Conservation (phyloP, 2,329 filamentous ascomycete species). For the Lithohypha guttulata region DNA sequence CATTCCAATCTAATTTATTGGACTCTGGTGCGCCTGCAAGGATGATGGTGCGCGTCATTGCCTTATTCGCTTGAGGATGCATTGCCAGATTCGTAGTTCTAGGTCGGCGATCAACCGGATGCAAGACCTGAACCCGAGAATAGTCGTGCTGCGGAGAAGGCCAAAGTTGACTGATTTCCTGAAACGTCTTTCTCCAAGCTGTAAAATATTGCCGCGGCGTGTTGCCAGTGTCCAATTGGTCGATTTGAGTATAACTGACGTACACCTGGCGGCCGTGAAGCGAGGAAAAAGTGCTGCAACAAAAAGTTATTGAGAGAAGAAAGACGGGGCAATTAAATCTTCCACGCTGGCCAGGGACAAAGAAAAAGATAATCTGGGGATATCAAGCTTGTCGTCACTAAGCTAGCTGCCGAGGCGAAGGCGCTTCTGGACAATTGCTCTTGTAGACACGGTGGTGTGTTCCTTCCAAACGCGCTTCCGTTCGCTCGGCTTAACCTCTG, state of each 20-base stretch:
- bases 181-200: too few relatives aligned
- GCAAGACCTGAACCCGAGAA: too few relatives aligned
- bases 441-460: conserved; percentile 7
- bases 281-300: background rate
- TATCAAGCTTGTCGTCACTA: conserved; percentile 3
- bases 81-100: too few relatives aligned
- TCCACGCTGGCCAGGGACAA: background rate
- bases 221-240: background rate
- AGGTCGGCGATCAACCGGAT: too few relatives aligned
- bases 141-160: conserved; percentile 1
- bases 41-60: conserved; percentile 22
- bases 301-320: background rate
- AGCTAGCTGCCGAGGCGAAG: conserved; percentile 8
- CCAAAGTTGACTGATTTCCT: background rate
- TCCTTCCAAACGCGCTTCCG: background rate
- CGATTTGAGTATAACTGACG: background rate
- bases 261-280: too few relatives aligned
- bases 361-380: conserved; percentile 4
- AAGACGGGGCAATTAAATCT: background rate
- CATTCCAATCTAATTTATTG: conserved; percentile 20
- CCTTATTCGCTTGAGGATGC: too few relatives aligned
- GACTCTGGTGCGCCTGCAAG: conserved; percentile 21
- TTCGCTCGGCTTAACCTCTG: background rate
- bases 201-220: too few relatives aligned
- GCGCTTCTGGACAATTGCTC: background rate